A percentile compares a stretch with the other conserved stretches of the same genome.
Evolutionary conservation across 768 basidiomycete genomes (phyloP).

Genomic region (Psilocybe cubensis): DNA sequence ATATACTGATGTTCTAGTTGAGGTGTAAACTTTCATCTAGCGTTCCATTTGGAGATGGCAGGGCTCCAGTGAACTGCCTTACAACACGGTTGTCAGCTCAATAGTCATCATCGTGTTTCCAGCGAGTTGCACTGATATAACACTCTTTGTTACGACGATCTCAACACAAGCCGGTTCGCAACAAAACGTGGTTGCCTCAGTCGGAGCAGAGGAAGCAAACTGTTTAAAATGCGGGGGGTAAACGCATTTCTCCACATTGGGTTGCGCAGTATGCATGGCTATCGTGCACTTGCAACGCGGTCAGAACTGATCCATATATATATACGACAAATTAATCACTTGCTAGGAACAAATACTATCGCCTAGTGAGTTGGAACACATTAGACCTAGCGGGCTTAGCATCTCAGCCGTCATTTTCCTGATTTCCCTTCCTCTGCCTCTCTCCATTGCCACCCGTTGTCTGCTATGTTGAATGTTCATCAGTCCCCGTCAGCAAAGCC

Average conservation of each 20-base stretch:
- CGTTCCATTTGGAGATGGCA: constrained; percentile 1
- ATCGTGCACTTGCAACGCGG: constrained; percentile 34
- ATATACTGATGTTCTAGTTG: too few relatives aligned
- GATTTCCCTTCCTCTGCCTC: not conserved
- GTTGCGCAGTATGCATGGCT: constrained; percentile 30
- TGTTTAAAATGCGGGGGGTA: not conserved
- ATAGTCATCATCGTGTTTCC: constrained; percentile 20
- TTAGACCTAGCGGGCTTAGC: constrained; percentile 17
- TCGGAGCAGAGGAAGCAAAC: not conserved
- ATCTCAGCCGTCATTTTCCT: constrained; percentile 2
- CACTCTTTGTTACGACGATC: not conserved
- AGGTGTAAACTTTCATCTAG: constrained; percentile 15
- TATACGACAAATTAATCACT: constrained; percentile 16
- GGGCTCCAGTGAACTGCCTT: constrained; percentile 1
- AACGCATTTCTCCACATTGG: constrained; percentile 3
- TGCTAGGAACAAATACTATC: constrained; percentile 9
- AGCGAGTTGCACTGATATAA: constrained; percentile 9
- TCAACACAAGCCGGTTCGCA: constrained; percentile 8
- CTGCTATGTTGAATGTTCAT: constrained; percentile 2
- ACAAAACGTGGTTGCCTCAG: constrained; percentile 23
- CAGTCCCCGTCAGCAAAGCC: constrained; percentile 1
- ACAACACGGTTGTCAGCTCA: constrained; percentile 20
- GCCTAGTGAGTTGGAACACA: constrained; percentile 19
- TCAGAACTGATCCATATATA: constrained; percentile 14
- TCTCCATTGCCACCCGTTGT: not conserved